Percentiles rank a stretch among this genome's conserved stretches.
phyloP scores from a whole-genome alignment of 163 green algal species.

The Chloromonas sp. region DNA sequence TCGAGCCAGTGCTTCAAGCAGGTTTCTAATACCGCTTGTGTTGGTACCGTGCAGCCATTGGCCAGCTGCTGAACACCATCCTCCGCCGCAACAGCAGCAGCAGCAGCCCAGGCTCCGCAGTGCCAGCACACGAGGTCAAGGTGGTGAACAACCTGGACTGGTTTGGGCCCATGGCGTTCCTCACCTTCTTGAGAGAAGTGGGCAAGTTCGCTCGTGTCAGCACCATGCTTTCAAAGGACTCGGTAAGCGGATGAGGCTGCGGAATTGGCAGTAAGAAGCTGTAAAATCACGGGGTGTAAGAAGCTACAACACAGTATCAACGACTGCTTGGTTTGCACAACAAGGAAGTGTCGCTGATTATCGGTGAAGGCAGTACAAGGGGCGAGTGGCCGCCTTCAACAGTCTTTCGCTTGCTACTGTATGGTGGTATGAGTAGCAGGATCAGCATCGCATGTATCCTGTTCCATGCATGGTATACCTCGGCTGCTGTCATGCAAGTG shows the following conservation, averaged over 20 bases:
- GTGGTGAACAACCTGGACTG: slow-evolving; percentile 97
- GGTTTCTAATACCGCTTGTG: too few species aligned
- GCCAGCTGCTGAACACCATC: slow-evolving; percentile 24
- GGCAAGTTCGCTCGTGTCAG: slow-evolving; percentile 89
- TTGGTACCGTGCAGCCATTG: slow-evolving; percentile 26
- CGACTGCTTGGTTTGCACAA: too few species aligned
- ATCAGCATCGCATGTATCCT: too few species aligned
- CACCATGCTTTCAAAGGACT: slow-evolving; percentile 95
- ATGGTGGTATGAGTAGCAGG: too few species aligned
- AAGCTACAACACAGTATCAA: too few species aligned
- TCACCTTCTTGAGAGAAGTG: slow-evolving; percentile 91
- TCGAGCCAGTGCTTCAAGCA: too few species aligned
- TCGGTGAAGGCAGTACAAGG: too few species aligned
- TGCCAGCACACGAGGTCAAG: slow-evolving; percentile 2
- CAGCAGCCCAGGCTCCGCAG: neutral
- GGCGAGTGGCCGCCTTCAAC: too few species aligned
- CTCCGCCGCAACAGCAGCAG: slow-evolving; percentile 24
- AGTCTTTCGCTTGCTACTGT: too few species aligned
- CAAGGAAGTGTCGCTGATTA: too few species aligned
- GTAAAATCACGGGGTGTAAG: too few species aligned
- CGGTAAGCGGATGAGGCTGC: slow-evolving; percentile 46
- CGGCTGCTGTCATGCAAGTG: neutral
- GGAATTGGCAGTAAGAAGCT: neutral
- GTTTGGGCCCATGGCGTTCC: slow-evolving; percentile 81
- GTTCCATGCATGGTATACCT: too few species aligned